phyloP scores from a whole-genome alignment of 257 asterid species.

The Hygrophila difformis region DNA sequence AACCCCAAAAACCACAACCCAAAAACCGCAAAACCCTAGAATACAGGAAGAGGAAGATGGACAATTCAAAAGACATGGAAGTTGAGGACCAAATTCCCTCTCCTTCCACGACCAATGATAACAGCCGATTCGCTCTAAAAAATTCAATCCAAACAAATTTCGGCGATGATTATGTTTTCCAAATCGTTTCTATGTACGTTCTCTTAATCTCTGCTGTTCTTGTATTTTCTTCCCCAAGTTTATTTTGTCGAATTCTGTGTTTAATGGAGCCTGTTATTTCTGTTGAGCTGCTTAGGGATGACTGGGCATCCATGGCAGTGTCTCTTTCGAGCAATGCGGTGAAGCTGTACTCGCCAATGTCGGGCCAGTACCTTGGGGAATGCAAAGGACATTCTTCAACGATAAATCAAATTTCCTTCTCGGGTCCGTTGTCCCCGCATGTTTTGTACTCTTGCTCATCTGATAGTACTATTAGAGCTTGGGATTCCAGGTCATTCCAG shows the following conservation, averaged over 20 bases:
- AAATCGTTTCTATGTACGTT: constrained; percentile 62
- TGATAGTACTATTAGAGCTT: constrained; percentile 78
- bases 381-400: constrained; percentile 64
- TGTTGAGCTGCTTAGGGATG: constrained; percentile 38
- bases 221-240: neutral
- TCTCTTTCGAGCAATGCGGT: constrained; percentile 82
- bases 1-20: too few relatives aligned
- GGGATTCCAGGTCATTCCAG: constrained; percentile 84
- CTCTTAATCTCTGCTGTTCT: neutral
- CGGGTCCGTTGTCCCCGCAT: constrained; percentile 53
- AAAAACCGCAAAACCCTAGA: too few relatives aligned
- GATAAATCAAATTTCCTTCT: constrained; percentile 63
- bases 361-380: constrained; percentile 87
- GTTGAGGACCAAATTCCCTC: constrained; percentile 33
- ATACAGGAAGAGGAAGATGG: constrained; percentile 23
- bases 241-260: neutral
- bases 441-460: constrained; percentile 76
- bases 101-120: constrained; percentile 7
- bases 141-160: constrained; percentile 79
- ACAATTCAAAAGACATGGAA: constrained; percentile 50
- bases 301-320: constrained; percentile 89
- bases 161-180: constrained; percentile 88
- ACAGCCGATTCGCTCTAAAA: constrained; percentile 58
- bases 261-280: neutral
- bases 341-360: constrained; percentile 73